Conservation (phyloP, 257 asterid genomes). For the Datura wrightii region DNA sequence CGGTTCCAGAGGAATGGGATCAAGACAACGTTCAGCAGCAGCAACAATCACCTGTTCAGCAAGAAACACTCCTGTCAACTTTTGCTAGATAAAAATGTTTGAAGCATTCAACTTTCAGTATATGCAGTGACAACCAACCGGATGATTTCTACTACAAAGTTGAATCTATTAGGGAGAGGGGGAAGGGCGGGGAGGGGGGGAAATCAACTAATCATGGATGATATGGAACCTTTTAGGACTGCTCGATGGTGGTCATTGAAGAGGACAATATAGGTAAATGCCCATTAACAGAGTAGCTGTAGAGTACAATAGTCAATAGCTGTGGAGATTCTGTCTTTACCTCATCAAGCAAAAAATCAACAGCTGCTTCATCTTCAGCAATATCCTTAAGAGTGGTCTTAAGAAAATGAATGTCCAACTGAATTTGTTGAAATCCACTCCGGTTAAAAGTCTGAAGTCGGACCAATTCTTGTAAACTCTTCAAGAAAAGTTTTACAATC, state of each 20-base stretch:
- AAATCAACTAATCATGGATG: background rate
- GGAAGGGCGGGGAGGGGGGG: background rate
- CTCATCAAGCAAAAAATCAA: constrained; percentile 96
- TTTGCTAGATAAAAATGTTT: background rate
- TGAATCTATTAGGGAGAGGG: background rate
- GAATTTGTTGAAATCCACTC: constrained; percentile 99
- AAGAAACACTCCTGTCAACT: background rate
- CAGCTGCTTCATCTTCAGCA: constrained; percentile 89
- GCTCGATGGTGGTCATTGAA: constrained; percentile 5
- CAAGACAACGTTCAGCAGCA: constrained; percentile 90
- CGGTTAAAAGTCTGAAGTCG: constrained; percentile 91
- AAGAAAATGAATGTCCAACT: constrained; percentile 85
- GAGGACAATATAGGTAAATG: background rate
- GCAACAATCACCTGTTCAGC: constrained; percentile 71
- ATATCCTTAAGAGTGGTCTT: constrained; percentile 70
- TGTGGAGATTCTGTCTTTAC: constrained; percentile 45
- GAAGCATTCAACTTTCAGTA: constrained; percentile 15
- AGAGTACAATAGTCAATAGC: background rate
- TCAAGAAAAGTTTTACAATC: constrained; percentile 75
- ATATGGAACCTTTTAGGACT: background rate
- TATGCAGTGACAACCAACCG: constrained; percentile 7
- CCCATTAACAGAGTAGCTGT: background rate
- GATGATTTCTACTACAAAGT: constrained; percentile 11
- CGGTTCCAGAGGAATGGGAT: constrained; percentile 74
- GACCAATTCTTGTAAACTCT: constrained; percentile 92